Evolutionary conservation across 192 early-diverging fungal species (phyloP).

Genomic region (Podila epigama): DNA sequence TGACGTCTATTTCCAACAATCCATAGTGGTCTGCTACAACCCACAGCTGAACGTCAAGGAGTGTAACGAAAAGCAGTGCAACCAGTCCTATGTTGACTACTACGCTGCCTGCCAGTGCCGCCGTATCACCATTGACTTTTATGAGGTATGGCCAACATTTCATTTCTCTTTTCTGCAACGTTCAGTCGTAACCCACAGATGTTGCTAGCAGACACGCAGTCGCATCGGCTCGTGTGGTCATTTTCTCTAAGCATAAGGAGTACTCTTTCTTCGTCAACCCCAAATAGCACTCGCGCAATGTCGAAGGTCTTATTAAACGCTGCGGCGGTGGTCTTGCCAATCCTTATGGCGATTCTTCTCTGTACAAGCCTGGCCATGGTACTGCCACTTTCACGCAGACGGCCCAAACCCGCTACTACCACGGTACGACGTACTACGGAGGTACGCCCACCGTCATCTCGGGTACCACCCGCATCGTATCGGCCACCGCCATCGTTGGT

Average conservation of each 20-base stretch:
- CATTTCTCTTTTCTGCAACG: not conserved
- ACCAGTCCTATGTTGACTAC: constrained; percentile 23
- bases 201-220: no score
- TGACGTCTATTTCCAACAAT: not conserved
- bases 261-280: not conserved
- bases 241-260: no score
- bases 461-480: constrained; percentile 12
- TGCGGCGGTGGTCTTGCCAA: constrained; percentile 10
- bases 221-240: no score
- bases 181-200: no score
- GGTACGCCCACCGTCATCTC: constrained; percentile 3
- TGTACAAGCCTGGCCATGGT: constrained; percentile 4
- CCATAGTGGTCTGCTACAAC: constrained; percentile 26
- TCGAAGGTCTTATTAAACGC: constrained; percentile 17
- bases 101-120: constrained; percentile 31
- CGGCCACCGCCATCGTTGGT: not conserved
- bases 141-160: not conserved
- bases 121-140: constrained; percentile 12
- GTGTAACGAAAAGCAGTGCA: constrained; percentile 32
- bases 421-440: constrained; percentile 16
- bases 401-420: not conserved
- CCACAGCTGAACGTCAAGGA: constrained; percentile 7
- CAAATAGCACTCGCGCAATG: constrained; percentile 8
- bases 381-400: no score
- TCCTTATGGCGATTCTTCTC: constrained; percentile 7